A percentile compares a stretch with the other conserved stretches of the same genome.
phyloP scores from a whole-genome alignment of 2,329 filamentous ascomycete genomes.

The Pezicula rhizophila region DNA sequence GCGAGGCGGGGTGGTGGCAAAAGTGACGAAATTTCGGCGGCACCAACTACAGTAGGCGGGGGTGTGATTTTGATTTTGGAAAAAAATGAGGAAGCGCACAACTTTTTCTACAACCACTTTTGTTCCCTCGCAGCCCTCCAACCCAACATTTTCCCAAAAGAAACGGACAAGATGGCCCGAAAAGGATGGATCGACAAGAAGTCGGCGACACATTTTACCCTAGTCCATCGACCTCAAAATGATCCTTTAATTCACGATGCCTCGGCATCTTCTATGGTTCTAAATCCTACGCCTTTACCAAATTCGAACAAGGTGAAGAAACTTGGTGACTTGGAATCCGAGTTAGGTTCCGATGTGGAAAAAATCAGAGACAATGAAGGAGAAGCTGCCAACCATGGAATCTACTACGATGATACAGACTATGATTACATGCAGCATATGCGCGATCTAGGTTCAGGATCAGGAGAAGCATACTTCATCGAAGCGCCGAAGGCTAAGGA shows the following conservation, averaged over 20 bases:
- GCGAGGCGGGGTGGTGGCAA: background rate
- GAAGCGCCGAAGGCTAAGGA: constrained; percentile 58
- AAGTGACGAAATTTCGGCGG: constrained; percentile 10
- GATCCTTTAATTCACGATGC: constrained; percentile 95
- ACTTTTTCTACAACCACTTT: background rate
- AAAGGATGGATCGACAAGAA: constrained; percentile 68
- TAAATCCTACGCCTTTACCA: constrained; percentile 58
- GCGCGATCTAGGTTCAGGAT: constrained; percentile 70
- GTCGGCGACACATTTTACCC: constrained; percentile 82
- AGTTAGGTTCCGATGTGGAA: constrained; percentile 63
- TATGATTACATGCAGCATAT: constrained; percentile 99
- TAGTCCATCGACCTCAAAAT: constrained; percentile 94
- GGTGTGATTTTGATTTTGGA: too few species aligned
- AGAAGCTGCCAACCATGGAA: constrained; percentile 87
- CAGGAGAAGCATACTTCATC: constrained; percentile 74
- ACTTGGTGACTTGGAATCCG: constrained; percentile 67
- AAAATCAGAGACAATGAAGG: constrained; percentile 83
- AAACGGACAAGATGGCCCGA: constrained; percentile 22
- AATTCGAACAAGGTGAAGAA: constrained; percentile 55
- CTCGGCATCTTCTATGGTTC: constrained; percentile 81
- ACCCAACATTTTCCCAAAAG: constrained; percentile 25
- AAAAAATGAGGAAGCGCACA: too few species aligned
- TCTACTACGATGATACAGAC: constrained; percentile 90
- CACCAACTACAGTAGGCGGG: too few species aligned
- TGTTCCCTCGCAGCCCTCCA: constrained; percentile 23